Evolutionary conservation across 305 asterid species (phyloP).

Genomic region (Withania somnifera): DNA sequence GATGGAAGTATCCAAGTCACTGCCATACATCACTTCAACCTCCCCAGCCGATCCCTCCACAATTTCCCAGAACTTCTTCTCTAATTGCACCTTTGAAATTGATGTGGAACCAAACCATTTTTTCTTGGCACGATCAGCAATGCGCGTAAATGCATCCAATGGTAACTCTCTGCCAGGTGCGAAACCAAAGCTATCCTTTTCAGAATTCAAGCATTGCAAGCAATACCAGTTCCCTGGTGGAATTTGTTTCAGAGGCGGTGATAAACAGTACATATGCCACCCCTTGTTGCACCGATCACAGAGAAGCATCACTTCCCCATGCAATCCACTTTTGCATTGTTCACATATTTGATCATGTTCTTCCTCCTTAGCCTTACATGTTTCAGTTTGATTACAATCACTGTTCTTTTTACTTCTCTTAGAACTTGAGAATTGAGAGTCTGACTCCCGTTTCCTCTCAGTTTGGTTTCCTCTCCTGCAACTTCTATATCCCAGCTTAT

Average conservation of each 20-base stretch:
- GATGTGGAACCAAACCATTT: slow-evolving; percentile 77
- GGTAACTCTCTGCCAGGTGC: slow-evolving; percentile 77
- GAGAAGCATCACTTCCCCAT: slow-evolving; percentile 90
- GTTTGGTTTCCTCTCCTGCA: slow-evolving; percentile 31
- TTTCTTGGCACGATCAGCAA: slow-evolving; percentile 81
- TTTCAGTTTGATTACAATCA: slow-evolving; percentile 53
- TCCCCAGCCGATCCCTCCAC: slow-evolving; percentile 90
- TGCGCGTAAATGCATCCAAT: slow-evolving; percentile 78
- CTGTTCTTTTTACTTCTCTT: slow-evolving; percentile 73
- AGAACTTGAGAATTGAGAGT: slow-evolving; percentile 33
- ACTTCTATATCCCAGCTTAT: slow-evolving; percentile 35
- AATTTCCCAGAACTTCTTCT: slow-evolving; percentile 94
- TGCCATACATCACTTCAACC: slow-evolving; percentile 91
- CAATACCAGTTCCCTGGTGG: slow-evolving; percentile 98
- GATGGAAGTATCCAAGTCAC: slow-evolving; percentile 81
- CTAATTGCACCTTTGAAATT: slow-evolving; percentile 61
- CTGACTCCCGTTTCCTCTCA: slow-evolving; percentile 31
- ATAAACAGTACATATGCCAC: slow-evolving; percentile 89
- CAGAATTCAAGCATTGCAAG: slow-evolving; percentile 81
- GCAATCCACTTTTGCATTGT: slow-evolving; percentile 88
- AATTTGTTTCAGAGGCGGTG: slow-evolving; percentile 70
- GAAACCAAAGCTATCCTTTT: slow-evolving; percentile 84
- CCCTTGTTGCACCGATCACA: slow-evolving; percentile 96
- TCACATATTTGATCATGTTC: slow-evolving; percentile 76
- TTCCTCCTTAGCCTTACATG: slow-evolving; percentile 30